Evolutionary conservation across 1,284 basidiomycete species (phyloP), one percentile per base, ranked within the genome.

Genomic region (Pterula multifida): DNA sequence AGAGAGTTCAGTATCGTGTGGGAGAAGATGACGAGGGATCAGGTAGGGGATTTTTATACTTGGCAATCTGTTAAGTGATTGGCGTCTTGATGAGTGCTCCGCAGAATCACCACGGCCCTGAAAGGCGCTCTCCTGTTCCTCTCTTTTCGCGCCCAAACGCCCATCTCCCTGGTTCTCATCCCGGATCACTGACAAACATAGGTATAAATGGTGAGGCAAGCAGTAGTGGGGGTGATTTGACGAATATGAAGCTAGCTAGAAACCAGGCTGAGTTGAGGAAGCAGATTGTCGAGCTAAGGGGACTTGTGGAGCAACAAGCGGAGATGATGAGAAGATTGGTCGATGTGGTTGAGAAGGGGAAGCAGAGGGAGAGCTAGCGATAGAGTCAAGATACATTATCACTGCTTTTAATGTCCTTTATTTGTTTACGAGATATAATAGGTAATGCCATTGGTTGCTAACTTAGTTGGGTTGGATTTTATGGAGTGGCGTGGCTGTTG

Each of bases 1-100:
- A 68, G 89, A 45, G 90, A 94, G 61, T 94, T 94, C 63, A 89
- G 87, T 52, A 71, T 83, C 6, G 85, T 91, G 1, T 92, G 89
- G 83, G 88, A 91, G 54, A 74, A 76, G 19, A 89, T 92, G 81
- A 72, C 70, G 3, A 63, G 60, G n/a, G 66, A 70, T 22, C 65
- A 72, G 28, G 72, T 73, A 17, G 17, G 67, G 25, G 15, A 13
- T 50, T 15, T 49, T n/a, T 24, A 15, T 45, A 36, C 39, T 48
- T 48, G 32, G 54, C 56, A 12, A 49, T 57, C 26, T n/a, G n/a
- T n/a, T n/a, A n/a, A n/a, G n/a, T n/a, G n/a, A n/a, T n/a, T n/a
- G n/a, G n/a, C n/a, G n/a, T n/a, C n/a, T n/a, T n/a, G n/a, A n/a
- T n/a, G n/a, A n/a, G n/a, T 32, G 6, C 28, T 32, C 28, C 6